Evolutionary conservation across 495 filamentous ascomycete species (phyloP), one percentile per base, ranked within the genome.

Genomic region (Endocarpon pusillum): DNA sequence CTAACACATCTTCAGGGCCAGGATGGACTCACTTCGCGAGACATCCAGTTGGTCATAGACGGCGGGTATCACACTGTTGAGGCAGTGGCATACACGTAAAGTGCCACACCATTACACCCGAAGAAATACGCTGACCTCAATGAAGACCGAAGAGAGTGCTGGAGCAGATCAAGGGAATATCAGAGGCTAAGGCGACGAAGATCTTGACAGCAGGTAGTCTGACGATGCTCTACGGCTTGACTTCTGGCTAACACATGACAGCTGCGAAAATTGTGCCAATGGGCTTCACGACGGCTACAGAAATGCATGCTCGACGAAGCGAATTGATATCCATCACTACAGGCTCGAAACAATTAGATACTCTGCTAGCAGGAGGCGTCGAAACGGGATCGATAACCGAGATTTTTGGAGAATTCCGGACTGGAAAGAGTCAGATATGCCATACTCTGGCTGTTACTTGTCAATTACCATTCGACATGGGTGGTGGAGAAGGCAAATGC

Each of bases 301-400:
- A 97, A 59, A 97, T 97, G 91, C 89, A 97, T 46, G 82, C 82
- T 30, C 75, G 89, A 38, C 74, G 89, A 51, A 92, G 81, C 51
- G 89, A 96, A 51, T 67, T 97, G 33, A 97, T 97, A 40, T 96
- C 86, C 3, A 85, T 97, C 40, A 94, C 91, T 8, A 97, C 89
- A 0, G 89, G 89, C 19, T 94, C 87, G 5, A 97, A 97, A 57
- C 80, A 92, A 43, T 68, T 97, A 8, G 89, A 97, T 46, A 97
- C 91, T 26, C 67, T 97, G 16, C 69, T 97, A 6, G 89, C 87
- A 18, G 89, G 89, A 39, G 89, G 89, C 30, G 67, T 97, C 39
- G 89, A 97, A 58, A 97, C 89, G 0, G 89, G 89, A 19, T 93
- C 84, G 10, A 91, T 97, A 25, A 97, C 89, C n/a, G 89, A 97